Conservation (phyloP, 1,284 basidiomycete genomes). For the Xerocomus nothofagi region DNA sequence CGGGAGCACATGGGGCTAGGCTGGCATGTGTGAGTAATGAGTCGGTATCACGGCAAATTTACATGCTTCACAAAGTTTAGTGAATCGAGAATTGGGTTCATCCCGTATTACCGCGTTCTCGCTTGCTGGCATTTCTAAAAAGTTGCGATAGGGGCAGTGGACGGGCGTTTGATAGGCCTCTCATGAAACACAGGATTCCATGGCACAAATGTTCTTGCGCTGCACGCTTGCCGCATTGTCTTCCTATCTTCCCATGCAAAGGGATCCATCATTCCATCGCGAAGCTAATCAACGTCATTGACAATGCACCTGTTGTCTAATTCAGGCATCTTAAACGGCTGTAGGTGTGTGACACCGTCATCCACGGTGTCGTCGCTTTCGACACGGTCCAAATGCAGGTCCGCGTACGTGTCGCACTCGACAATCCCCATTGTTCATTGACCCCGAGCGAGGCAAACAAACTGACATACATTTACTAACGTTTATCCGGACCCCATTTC, state of each 20-base stretch:
- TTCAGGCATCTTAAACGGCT: conserved; percentile 1
- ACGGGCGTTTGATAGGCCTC: conserved; percentile 6
- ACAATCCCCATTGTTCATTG: neutral
- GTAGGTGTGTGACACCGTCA: conserved; percentile 1
- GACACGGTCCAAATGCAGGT: neutral
- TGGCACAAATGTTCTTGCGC: conserved; percentile 13
- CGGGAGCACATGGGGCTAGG: conserved; percentile 43
- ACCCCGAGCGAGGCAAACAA: neutral
- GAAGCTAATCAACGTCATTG: conserved; percentile 26
- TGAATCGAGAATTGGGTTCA: conserved; percentile 8
- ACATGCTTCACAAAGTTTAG: conserved; percentile 14
- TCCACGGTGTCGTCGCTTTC: neutral
- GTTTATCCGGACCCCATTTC: conserved; percentile 10
- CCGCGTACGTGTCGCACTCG: neutral
- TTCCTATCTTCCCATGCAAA: conserved; percentile 22
- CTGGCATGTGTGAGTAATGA: conserved; percentile 22
- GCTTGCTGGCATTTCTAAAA: conserved; percentile 14
- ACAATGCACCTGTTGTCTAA: conserved; percentile 5
- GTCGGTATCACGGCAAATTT: conserved; percentile 14
- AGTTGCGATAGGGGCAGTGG: conserved; percentile 11
- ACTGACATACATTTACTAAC: neutral
- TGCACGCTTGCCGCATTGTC: conserved; percentile 30
- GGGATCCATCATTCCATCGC: conserved; percentile 14
- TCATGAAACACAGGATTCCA: conserved; percentile 23
- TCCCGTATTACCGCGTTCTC: conserved; percentile 3